A percentile compares a stretch with the other conserved stretches of the same genome.
phyloP scores from a whole-genome alignment of 2,329 filamentous ascomycete species.

The Neophaeococcomyces aloes region DNA sequence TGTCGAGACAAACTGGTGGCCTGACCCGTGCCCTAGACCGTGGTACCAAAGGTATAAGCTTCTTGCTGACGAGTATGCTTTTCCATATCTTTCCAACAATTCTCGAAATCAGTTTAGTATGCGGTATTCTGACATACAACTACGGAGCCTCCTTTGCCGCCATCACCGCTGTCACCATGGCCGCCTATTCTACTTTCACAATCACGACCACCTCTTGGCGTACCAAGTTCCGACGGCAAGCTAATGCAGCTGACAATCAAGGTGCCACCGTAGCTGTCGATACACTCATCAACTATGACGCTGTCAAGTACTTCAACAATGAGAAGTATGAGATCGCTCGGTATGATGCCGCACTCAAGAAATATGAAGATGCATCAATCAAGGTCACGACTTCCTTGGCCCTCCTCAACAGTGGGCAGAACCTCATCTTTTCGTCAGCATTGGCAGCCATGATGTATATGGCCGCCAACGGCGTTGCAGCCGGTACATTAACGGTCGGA shows the following conservation, averaged over 20 bases:
- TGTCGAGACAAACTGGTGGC: slow-evolving; percentile 88
- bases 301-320: slow-evolving; percentile 99
- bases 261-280: slow-evolving; percentile 93
- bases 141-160: slow-evolving; percentile 86
- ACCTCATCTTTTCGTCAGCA: slow-evolving; percentile 90
- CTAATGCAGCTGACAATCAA: slow-evolving; percentile 91
- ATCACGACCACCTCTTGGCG: slow-evolving; percentile 95
- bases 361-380: slow-evolving; percentile 90
- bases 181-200: slow-evolving; percentile 89
- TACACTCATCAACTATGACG: slow-evolving; percentile 96
- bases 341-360: slow-evolving; percentile 75
- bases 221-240: slow-evolving; percentile 88
- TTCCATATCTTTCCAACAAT: slow-evolving; percentile 93
- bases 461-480: slow-evolving; percentile 77
- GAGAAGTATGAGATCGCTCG: slow-evolving; percentile 86
- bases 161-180: slow-evolving; percentile 84
- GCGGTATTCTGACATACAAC: slow-evolving; percentile 90
- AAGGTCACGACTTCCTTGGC: slow-evolving; percentile 91
- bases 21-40: slow-evolving; percentile 89
- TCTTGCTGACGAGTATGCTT: slow-evolving; percentile 93
- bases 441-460: slow-evolving; percentile 98
- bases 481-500: slow-evolving; percentile 73
- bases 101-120: slow-evolving; percentile 88
- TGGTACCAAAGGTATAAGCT: slow-evolving; percentile 97
- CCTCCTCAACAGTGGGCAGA: slow-evolving; percentile 88